These are phyloP conservation scores for Lepiota brunneoincarnata DNA, from an alignment of 768 basidiomycete genomes.

Conservation along the genomic window DNA sequence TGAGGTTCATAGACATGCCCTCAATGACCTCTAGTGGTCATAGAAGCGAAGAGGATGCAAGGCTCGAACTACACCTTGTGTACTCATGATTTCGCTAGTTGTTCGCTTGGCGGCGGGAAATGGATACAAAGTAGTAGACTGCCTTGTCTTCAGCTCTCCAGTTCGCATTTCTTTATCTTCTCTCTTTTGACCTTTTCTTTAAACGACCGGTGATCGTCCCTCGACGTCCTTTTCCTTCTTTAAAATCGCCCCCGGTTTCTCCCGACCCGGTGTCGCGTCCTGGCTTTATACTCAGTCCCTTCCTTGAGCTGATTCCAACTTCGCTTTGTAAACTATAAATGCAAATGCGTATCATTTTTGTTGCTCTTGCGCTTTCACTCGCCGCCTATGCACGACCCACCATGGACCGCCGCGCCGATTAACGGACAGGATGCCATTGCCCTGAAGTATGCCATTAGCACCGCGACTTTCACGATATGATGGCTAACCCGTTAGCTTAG, in stretches of 20 bases:
- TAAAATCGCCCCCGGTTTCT: conserved; percentile 7
- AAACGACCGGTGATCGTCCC: conserved; percentile 25
- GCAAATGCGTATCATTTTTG: conserved; percentile 39
- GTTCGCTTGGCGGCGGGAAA: too few species aligned
- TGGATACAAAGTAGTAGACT: conserved; percentile 38
- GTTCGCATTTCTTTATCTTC: conserved; percentile 12
- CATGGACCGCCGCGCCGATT: conserved; percentile 24
- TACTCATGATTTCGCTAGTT: too few species aligned
- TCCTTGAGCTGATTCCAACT: conserved; percentile 13
- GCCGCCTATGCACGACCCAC: conserved; percentile 32
- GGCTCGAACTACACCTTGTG: too few species aligned
- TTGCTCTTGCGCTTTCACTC: conserved; percentile 30
- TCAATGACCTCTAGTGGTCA: too few species aligned
- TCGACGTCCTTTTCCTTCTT: conserved; percentile 8
- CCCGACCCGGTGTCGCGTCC: conserved; percentile 30
- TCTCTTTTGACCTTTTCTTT: conserved; percentile 11
- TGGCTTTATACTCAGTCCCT: conserved; percentile 14
- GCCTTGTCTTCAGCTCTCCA: conserved; percentile 9
- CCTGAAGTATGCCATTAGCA: conserved; percentile 31
- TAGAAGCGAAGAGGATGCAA: too few species aligned
- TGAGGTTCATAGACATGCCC: too few species aligned
- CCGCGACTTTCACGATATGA: neutral
- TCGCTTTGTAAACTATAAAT: conserved; percentile 3
- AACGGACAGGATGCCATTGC: conserved; percentile 42
- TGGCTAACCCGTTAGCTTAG: conserved; percentile 18